Percentiles rank a stretch among this genome's conserved stretches.
These are phyloP conservation scores for Pichia kudriavzevii DNA, from an alignment of 1,139 yeast species.

Conservation along the genomic window DNA sequence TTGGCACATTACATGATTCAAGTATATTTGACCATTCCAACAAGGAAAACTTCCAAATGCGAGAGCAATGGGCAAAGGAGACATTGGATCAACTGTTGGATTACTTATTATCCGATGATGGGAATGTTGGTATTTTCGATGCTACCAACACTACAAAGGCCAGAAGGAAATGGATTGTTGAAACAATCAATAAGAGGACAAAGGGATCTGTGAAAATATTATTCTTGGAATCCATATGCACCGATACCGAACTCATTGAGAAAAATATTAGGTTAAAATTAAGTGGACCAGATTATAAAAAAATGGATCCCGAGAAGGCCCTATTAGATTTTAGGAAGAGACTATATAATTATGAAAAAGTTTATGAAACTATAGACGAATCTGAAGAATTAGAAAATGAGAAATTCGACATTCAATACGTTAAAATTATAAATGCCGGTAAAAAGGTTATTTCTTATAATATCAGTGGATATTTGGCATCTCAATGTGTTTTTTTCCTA, in stretches of 20 bases:
- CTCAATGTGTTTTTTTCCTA: constrained; percentile 29
- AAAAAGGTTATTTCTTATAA: constrained; percentile 28
- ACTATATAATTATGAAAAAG: constrained; percentile 25
- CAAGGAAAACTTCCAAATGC: constrained; percentile 49
- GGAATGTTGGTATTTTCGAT: constrained; percentile 92
- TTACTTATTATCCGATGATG: constrained; percentile 73
- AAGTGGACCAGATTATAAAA: constrained; percentile 87
- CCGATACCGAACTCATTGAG: constrained; percentile 71
- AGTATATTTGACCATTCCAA: constrained; percentile 81
- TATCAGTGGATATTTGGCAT: constrained; percentile 29
- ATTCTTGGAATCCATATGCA: constrained; percentile 82
- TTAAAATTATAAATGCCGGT: constrained; percentile 30
- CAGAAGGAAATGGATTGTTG: constrained; percentile 66
- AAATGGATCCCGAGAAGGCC: constrained; percentile 78
- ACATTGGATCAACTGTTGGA: constrained; percentile 80
- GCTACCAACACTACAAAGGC: constrained; percentile 87
- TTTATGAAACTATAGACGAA: constrained; percentile 48
- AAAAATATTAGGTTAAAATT: constrained; percentile 79
- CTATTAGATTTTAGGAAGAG: constrained; percentile 68
- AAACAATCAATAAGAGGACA: constrained; percentile 65
- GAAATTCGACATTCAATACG: constrained; percentile 27
- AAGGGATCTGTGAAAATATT: constrained; percentile 74
- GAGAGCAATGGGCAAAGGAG: constrained; percentile 97
- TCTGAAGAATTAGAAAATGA: constrained; percentile 27
- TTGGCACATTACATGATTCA: constrained; percentile 49